A percentile compares a stretch with the other conserved stretches of the same genome.
Evolutionary conservation across 192 early-diverging fungal species (phyloP).

Genomic region (Entrophospora sp.): DNA sequence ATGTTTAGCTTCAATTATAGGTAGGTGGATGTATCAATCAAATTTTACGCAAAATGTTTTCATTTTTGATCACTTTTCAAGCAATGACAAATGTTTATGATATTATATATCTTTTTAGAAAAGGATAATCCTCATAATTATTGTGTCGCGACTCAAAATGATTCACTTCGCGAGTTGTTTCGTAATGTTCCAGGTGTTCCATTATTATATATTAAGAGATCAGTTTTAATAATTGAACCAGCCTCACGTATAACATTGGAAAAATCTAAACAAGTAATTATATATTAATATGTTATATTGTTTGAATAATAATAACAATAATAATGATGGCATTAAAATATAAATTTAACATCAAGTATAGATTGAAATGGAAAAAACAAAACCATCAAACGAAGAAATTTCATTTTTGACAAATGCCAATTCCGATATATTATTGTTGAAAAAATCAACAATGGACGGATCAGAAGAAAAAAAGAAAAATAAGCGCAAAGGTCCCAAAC

Average conservation of each 20-base stretch:
- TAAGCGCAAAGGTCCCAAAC: constrained; percentile 64
- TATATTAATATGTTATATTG: not conserved
- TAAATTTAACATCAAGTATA: no score
- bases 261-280: constrained; percentile 33
- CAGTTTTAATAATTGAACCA: constrained; percentile 74
- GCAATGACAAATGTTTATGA: not conserved
- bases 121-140: constrained; percentile 73
- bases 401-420: constrained; percentile 43
- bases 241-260: constrained; percentile 46
- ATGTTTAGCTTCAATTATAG: constrained; percentile 73
- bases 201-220: constrained; percentile 72
- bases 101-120: not conserved
- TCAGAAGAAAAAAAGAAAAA: constrained; percentile 35
- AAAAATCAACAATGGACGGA: constrained; percentile 26
- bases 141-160: constrained; percentile 77
- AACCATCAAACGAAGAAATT: constrained; percentile 37
- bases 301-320: not conserved
- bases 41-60: not conserved
- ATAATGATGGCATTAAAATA: no score
- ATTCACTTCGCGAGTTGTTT: constrained; percentile 50
- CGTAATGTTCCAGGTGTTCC: constrained; percentile 73
- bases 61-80: not conserved
- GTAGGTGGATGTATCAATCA: constrained; percentile 4
- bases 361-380: constrained; percentile 32
- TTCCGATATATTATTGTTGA: no score